These are phyloP conservation scores for Tricholoma sp. DNA, from an alignment of 768 basidiomycete species.

Conservation along the genomic window DNA sequence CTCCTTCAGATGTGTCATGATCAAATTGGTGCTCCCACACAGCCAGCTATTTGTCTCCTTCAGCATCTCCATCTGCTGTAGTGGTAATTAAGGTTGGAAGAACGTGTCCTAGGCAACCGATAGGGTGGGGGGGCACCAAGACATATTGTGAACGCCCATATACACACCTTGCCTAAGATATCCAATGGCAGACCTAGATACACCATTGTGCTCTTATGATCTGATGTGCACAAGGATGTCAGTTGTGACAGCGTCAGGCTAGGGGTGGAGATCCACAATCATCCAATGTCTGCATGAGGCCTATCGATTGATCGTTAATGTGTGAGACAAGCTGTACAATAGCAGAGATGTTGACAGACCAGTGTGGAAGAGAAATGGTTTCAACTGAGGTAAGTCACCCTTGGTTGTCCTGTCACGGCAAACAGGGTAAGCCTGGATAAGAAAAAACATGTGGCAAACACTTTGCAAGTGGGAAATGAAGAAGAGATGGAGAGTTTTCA, in stretches of 20 bases:
- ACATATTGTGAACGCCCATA: background rate
- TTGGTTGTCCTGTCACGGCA: too few species aligned
- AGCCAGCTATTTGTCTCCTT: constrained; percentile 80
- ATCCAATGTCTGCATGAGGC: constrained; percentile 81
- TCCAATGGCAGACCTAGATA: constrained; percentile 94
- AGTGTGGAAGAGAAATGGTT: constrained; percentile 88
- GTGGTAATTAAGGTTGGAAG: constrained; percentile 95
- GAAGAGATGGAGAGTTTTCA: too few species aligned
- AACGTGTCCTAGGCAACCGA: constrained; percentile 71
- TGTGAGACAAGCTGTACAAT: too few species aligned
- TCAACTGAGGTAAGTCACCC: too few species aligned
- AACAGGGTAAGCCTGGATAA: too few species aligned
- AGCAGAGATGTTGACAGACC: constrained; percentile 40
- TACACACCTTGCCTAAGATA: constrained; percentile 81
- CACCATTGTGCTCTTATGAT: constrained; percentile 84
- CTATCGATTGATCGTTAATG: constrained; percentile 28
- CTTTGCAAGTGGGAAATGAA: too few species aligned
- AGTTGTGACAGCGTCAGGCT: constrained; percentile 54
- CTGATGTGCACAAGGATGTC: constrained; percentile 80
- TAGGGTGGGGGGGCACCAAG: background rate
- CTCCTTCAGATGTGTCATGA: constrained; percentile 90
- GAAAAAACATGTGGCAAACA: too few species aligned
- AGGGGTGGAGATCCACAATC: constrained; percentile 90
- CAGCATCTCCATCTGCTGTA: constrained; percentile 91
- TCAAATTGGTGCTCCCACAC: constrained; percentile 93